Evolutionary conservation across 352 stramenopile species (phyloP), one percentile per base, ranked within the genome.

Genomic region (Elongisporangium senticosum): DNA sequence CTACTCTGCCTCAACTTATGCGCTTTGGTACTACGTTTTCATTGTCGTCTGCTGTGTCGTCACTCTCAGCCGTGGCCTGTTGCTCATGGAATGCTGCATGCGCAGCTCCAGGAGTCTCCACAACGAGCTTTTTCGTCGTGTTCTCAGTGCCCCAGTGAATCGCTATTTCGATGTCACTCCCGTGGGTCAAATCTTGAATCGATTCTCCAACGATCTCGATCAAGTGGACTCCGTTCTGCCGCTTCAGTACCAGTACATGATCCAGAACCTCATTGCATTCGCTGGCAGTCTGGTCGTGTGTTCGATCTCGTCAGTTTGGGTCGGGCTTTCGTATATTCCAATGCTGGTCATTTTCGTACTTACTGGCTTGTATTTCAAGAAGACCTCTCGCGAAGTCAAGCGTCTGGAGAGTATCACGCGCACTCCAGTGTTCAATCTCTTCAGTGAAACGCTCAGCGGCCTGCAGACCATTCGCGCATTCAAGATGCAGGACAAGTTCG

Each of bases 391-490:
- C 2, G 93, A 98, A 55, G 71, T 98, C 2, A 97, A 98, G 74
- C 81, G 94, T 7, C 74, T 98, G 33, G 96, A 99, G 64, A 87
- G 85, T 3, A 64, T 98, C n/a, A 74, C 61, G 10, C 70, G 72
- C n/a, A 72, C 86, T 15, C 96, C 96, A 7, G 86, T 99, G 21
- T 98, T 96, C 69, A 83, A 83, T 3, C 72, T 97, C 56, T 83
- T 98, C 26, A 75, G 77, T 7, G 93, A 98, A 71, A 97, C 79
- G 10, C 64, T 98, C 14, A 83, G 73, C 49, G 96, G 96, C 7
- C 71, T 98, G 20, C 60, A 86, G 1, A 98, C 87, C 13, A 98
- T 98, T 20, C 85, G 94, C 49, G 75, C 82, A 1, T 92, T 73
- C 43, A 64, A 63, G 14, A 75, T 77, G 70, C 61, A 74, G 21